These are phyloP conservation scores for Lodderomyces oxycetoniae DNA, from an alignment of 1,139 yeast species.

Conservation along the genomic window DNA sequence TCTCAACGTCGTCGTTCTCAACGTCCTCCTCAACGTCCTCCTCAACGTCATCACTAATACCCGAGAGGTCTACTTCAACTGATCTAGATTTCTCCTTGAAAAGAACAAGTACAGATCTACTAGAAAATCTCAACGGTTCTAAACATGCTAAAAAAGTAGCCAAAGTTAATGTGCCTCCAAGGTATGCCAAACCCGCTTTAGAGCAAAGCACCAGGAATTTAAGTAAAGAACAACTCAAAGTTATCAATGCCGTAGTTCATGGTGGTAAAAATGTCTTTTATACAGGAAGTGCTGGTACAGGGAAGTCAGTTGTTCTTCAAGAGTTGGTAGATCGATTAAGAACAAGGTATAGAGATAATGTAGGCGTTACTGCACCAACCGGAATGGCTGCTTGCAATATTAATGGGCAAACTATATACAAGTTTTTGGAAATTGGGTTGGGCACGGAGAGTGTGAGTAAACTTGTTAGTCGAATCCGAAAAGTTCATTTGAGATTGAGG, in stretches of 20 bases:
- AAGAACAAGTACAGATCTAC: conserved; percentile 9
- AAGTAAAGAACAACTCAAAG: conserved; percentile 62
- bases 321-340: conserved; percentile 48
- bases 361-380: conserved; percentile 87
- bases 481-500: conserved; percentile 38
- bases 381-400: conserved; percentile 88
- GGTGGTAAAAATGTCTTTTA: conserved; percentile 56
- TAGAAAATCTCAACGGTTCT: conserved; percentile 13
- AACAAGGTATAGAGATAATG: conserved; percentile 34
- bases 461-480: conserved; percentile 43
- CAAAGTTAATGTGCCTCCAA: conserved; percentile 5
- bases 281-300: conserved; percentile 84
- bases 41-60: background rate
- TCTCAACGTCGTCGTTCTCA: background rate
- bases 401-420: conserved; percentile 78
- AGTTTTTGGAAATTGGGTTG: conserved; percentile 74
- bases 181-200: background rate
- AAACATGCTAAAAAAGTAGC: conserved; percentile 23
- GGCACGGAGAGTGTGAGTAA: conserved; percentile 49
- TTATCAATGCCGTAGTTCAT: conserved; percentile 60
- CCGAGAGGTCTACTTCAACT: background rate
- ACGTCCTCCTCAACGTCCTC: conserved; percentile 1
- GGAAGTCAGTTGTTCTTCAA: conserved; percentile 70
- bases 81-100: too few species aligned
- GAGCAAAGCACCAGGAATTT: conserved; percentile 11